phyloP scores from a whole-genome alignment of 2,329 filamentous ascomycete genomes.

The Aureobasidium leucospermi region DNA sequence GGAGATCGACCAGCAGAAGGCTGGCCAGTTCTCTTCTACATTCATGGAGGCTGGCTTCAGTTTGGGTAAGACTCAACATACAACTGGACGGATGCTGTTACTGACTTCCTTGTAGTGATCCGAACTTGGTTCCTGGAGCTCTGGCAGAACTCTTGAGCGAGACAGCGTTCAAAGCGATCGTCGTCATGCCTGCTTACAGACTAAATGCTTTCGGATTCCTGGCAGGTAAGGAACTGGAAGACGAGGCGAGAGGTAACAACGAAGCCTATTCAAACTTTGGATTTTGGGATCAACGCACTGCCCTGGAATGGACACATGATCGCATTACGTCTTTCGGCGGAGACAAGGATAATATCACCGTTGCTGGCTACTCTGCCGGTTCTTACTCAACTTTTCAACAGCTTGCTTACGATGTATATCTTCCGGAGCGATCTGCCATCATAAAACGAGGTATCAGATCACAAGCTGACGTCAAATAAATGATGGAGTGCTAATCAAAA shows the following conservation, averaged over 20 bases:
- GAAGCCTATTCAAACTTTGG: conserved; percentile 44
- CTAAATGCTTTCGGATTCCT: conserved; percentile 52
- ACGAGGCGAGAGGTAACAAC: conserved; percentile 32
- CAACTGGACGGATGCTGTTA: background rate
- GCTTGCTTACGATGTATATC: conserved; percentile 47
- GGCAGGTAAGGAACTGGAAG: conserved; percentile 40
- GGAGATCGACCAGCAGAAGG: conserved; percentile 39
- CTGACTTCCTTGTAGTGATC: conserved; percentile 18
- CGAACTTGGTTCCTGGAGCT: conserved; percentile 38
- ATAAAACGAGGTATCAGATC: conserved; percentile 39
- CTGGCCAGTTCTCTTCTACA: conserved; percentile 53
- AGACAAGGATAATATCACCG: conserved; percentile 43
- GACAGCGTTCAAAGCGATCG: conserved; percentile 42
- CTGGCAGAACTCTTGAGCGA: conserved; percentile 42
- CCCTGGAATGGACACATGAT: conserved; percentile 49
- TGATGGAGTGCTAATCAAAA: background rate
- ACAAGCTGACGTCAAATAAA: too few species aligned
- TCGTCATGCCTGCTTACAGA: conserved; percentile 51
- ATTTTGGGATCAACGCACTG: conserved; percentile 51
- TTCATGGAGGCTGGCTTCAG: conserved; percentile 52
- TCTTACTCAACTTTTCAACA: conserved; percentile 52
- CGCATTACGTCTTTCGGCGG: conserved; percentile 47
- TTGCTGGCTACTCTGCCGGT: conserved; percentile 50
- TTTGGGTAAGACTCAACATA: conserved; percentile 31
- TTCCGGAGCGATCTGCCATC: conserved; percentile 38